These are phyloP conservation scores for Nicotiana knightiana DNA, from an alignment of 257 asterid genomes.

Conservation along the genomic window DNA sequence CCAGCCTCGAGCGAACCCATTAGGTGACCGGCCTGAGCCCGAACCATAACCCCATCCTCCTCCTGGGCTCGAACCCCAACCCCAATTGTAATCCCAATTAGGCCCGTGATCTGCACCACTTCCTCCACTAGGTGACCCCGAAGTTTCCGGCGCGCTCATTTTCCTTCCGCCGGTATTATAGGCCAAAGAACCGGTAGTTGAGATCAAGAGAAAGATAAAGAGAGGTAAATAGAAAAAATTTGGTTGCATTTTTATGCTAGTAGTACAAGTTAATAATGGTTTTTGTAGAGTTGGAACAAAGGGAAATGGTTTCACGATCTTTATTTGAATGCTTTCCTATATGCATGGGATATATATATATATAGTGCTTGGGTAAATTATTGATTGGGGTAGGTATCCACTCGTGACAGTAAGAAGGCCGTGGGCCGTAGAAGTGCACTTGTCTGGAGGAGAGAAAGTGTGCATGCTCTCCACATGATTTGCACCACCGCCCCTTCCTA, in stretches of 20 bases:
- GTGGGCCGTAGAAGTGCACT: conserved; percentile 11
- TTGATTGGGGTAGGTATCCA: neutral
- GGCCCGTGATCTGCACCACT: conserved; percentile 36
- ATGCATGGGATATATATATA: neutral
- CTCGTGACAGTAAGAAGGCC: neutral
- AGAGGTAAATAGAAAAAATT: neutral
- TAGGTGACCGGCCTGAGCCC: conserved; percentile 34
- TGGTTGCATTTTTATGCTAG: neutral
- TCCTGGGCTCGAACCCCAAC: conserved; percentile 40
- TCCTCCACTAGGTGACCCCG: conserved; percentile 14
- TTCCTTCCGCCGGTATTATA: conserved; percentile 10
- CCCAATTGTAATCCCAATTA: conserved; percentile 36
- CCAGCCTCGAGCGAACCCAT: conserved; percentile 22
- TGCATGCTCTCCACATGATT: conserved; percentile 13
- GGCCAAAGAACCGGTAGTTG: neutral
- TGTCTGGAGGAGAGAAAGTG: neutral
- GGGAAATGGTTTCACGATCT: neutral
- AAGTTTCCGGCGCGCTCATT: neutral
- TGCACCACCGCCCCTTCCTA: conserved; percentile 19
- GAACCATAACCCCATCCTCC: conserved; percentile 45
- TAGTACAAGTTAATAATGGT: neutral
- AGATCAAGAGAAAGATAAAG: neutral
- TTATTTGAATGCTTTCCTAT: neutral
- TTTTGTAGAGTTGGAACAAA: neutral
- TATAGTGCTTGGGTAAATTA: neutral